Evolutionary conservation across 2,329 filamentous ascomycete species (phyloP).

Genomic region (Neurospora sp.): DNA sequence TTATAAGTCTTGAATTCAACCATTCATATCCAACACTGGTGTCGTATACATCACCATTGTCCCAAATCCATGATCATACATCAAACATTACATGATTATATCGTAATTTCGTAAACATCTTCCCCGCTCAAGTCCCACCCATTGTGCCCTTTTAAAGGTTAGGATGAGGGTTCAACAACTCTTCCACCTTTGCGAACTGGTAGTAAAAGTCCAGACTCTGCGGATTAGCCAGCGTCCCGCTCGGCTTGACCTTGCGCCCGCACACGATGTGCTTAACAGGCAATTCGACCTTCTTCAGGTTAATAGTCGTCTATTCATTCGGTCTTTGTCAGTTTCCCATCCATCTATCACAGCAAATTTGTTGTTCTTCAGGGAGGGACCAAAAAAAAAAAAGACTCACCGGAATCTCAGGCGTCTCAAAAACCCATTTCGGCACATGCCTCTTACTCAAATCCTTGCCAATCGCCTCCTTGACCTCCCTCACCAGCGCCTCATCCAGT

Average conservation of each 20-base stretch:
- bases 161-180: slow-evolving; percentile 28
- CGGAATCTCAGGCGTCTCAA: slow-evolving; percentile 73
- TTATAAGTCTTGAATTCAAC: not conserved
- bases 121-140: not conserved
- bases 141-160: not conserved
- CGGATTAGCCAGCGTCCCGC: slow-evolving; percentile 68
- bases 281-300: slow-evolving; percentile 76
- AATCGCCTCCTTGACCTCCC: slow-evolving; percentile 55
- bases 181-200: slow-evolving; percentile 64
- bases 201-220: slow-evolving; percentile 70
- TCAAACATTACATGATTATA: not conserved
- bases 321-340: slow-evolving; percentile 5
- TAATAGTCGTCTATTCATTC: slow-evolving; percentile 59
- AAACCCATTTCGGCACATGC: slow-evolving; percentile 70
- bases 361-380: too few species aligned
- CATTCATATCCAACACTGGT: not conserved
- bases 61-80: not conserved
- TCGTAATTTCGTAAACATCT: not conserved
- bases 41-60: not conserved
- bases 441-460: slow-evolving; percentile 56
- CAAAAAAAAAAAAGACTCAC: slow-evolving; percentile 35
- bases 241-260: slow-evolving; percentile 63
- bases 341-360: too few species aligned
- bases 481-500: slow-evolving; percentile 46
- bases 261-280: slow-evolving; percentile 79